Conservation (phyloP, 352 stramenopile species). For the Phytophthora pisi region DNA sequence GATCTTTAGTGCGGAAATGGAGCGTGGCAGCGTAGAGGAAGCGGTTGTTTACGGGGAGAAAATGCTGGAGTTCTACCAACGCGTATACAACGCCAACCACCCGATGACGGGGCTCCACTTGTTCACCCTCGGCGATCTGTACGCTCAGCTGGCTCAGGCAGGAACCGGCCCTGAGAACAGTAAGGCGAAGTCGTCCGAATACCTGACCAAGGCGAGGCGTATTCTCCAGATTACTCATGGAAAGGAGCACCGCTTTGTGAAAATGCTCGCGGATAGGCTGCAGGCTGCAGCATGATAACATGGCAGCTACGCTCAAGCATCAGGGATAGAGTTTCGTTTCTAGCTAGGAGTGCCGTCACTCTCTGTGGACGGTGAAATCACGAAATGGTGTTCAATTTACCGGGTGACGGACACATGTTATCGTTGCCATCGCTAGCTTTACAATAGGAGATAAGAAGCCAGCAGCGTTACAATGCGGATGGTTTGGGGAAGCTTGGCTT, state of each 20-base stretch:
- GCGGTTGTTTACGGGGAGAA: constrained; percentile 46
- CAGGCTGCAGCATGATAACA: constrained; percentile 3
- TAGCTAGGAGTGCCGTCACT: too few relatives aligned
- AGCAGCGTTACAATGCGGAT: constrained; percentile 18
- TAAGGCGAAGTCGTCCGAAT: constrained; percentile 26
- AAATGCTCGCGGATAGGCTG: constrained; percentile 44
- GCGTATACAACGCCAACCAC: constrained; percentile 63
- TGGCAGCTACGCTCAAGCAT: background rate
- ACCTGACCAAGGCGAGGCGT: constrained; percentile 42
- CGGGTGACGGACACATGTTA: too few relatives aligned
- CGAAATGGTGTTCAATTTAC: too few relatives aligned
- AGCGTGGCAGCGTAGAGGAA: constrained; percentile 34
- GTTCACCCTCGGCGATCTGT: constrained; percentile 72
- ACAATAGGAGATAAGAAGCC: too few relatives aligned
- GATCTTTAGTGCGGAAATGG: constrained; percentile 65
- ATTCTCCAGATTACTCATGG: constrained; percentile 69
- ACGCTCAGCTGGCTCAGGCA: constrained; percentile 21
- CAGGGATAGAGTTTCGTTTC: too few relatives aligned
- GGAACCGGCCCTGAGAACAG: constrained; percentile 10
- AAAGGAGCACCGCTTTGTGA: constrained; percentile 48
- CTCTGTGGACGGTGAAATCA: too few relatives aligned
- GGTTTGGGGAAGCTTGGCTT: background rate
- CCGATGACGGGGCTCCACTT: constrained; percentile 66
- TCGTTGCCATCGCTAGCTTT: too few relatives aligned
- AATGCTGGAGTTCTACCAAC: constrained; percentile 67